phyloP scores from a whole-genome alignment of 768 basidiomycete genomes.

The Hortiboletus flavorubellus region DNA sequence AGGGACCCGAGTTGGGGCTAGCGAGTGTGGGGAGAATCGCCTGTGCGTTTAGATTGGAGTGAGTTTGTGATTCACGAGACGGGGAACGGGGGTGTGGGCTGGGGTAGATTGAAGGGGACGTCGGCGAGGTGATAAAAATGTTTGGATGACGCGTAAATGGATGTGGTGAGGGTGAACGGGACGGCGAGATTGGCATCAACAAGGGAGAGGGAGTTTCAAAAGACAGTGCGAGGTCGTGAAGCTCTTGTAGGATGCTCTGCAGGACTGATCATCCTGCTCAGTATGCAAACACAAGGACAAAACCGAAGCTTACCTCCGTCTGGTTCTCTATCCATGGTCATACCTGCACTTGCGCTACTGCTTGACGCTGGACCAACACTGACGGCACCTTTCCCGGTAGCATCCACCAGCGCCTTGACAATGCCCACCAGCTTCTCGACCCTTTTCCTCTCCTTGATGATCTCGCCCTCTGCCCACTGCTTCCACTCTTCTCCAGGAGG shows the following conservation, averaged over 20 bases:
- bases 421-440: constrained; percentile 59
- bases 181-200: constrained; percentile 21
- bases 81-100: constrained; percentile 19
- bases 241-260: constrained; percentile 22
- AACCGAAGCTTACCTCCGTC: constrained; percentile 13
- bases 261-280: constrained; percentile 16
- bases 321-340: constrained; percentile 10
- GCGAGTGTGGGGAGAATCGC: constrained; percentile 10
- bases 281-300: neutral
- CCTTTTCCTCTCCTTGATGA: constrained; percentile 55
- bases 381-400: constrained; percentile 42
- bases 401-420: constrained; percentile 61
- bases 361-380: neutral
- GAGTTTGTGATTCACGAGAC: constrained; percentile 18
- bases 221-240: constrained; percentile 28
- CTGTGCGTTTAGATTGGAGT: constrained; percentile 6
- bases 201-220: constrained; percentile 20
- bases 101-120: constrained; percentile 35
- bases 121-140: constrained; percentile 70
- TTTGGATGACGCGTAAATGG: constrained; percentile 37
- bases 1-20: constrained; percentile 7
- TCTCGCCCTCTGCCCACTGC: constrained; percentile 36
- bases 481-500: constrained; percentile 24
- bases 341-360: neutral
- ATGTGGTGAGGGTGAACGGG: constrained; percentile 28